Base-by-base conservation (phyloP, 805 yeast species). In the Yarrowia sp. region DNA sequence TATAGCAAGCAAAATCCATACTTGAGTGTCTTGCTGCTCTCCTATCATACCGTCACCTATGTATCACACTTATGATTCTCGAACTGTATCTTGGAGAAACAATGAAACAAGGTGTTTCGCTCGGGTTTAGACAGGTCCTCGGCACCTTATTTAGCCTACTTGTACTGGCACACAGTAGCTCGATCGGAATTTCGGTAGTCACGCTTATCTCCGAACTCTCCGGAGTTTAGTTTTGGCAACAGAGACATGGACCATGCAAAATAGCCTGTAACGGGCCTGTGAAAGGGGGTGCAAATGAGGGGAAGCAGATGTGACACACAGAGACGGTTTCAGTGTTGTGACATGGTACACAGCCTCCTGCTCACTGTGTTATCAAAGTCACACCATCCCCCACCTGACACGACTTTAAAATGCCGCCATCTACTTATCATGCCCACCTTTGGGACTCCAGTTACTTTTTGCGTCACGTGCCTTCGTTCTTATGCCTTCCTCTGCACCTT, bases 401-500 rank as follows among this genome's bases (percentile, higher is more conserved):
- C 36, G 36, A 33, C 36, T 33, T 33, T 9, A 33, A n/a, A 3
- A 3, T 5, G 3, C 3, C 3, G 3, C 5, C 30, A 24, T 15
- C 14, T 17, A 20, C 49, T 12, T 2, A 10, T 3, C 19, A 30
- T 9, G 56, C 56, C 56, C 56, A 52, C 56, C 56, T 33, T 47
- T 49, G 15, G 15, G 1, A 8, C 33, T 3, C n/a, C n/a, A 20
- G n/a, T 44, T 44, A 13, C 53, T 47, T 30, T 34, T 34, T 17
- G 5, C 14, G 20, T 52, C 56, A 52, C 17, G 42, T 52, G 56
- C 36, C 42, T 52, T 52, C 56, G 56, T 52, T 52, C 42, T 52
- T 52, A 19, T 34, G 15, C 42, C 56, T 19, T 2, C 3, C 3
- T 9, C 17, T 15, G n/a, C n/a, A n/a, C n/a, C n/a, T n/a, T n/a